phyloP scores from a whole-genome alignment of 148 eudicot genomes.

The Arctostaphylos glauca region DNA sequence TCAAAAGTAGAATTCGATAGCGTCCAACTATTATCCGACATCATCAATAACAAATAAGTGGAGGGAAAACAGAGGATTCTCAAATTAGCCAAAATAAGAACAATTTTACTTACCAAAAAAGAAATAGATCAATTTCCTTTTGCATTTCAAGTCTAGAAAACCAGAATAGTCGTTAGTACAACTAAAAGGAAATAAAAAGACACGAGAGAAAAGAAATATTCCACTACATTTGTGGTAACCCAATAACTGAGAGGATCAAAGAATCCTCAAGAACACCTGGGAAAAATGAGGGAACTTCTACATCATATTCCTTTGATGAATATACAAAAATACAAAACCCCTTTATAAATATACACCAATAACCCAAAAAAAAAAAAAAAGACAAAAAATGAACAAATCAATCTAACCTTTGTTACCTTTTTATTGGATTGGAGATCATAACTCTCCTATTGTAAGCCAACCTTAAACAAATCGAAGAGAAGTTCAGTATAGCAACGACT shows the following conservation, averaged over 20 bases:
- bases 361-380: not conserved
- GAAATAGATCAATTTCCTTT: not conserved
- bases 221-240: not conserved
- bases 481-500: slow-evolving; percentile 30
- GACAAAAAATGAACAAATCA: slow-evolving; percentile 18
- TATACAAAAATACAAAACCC: slow-evolving; percentile 12
- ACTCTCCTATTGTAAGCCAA: not conserved
- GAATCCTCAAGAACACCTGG: not conserved
- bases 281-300: not conserved
- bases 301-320: slow-evolving; percentile 6
- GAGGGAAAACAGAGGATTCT: not conserved
- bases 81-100: not conserved
- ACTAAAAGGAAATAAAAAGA: not conserved
- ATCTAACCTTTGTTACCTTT: not conserved
- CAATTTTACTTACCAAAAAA: not conserved
- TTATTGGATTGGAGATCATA: not conserved
- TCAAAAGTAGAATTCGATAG: too few species aligned
- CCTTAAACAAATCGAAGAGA: not conserved
- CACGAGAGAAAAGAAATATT: not conserved
- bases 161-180: not conserved
- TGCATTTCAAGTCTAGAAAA: not conserved
- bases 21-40: too few species aligned
- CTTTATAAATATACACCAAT: slow-evolving; percentile 4
- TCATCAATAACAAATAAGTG: too few species aligned
- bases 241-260: not conserved